phyloP scores from a whole-genome alignment of 2,329 filamentous ascomycete species.

The Exophiala aquamarina region DNA sequence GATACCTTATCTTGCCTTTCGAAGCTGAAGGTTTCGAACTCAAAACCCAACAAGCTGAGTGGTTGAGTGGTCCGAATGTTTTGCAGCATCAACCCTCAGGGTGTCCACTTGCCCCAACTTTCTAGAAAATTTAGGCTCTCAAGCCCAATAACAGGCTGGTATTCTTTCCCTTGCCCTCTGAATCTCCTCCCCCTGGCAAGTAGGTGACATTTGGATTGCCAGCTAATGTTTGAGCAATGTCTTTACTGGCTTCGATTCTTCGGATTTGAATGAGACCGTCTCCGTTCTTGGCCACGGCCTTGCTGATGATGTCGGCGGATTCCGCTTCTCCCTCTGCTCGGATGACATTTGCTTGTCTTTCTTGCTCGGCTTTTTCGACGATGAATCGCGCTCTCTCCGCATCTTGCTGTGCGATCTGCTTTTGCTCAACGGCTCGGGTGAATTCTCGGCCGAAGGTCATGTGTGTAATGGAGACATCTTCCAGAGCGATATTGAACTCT shows the following conservation, averaged over 20 bases:
- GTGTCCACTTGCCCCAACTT: too few relatives aligned
- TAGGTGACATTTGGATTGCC: constrained; percentile 95
- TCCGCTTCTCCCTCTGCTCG: constrained; percentile 97
- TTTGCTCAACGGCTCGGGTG: constrained; percentile 98
- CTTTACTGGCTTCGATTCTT: constrained; percentile 93
- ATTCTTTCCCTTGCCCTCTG: constrained; percentile 60
- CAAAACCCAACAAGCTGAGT: too few relatives aligned
- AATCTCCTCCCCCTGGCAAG: constrained; percentile 68
- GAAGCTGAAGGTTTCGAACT: too few relatives aligned
- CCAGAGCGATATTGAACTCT: constrained; percentile 98
- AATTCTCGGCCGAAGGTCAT: constrained; percentile 99
- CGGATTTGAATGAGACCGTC: constrained; percentile 94
- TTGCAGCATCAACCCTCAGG: too few relatives aligned
- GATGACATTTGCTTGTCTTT: constrained; percentile 97
- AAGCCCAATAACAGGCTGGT: constrained; percentile 7
- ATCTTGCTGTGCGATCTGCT: constrained; percentile 99
- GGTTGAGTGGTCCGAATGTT: too few relatives aligned
- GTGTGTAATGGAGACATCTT: constrained; percentile 98
- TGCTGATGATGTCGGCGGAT: constrained; percentile 91
- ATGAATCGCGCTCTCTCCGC: constrained; percentile 97
- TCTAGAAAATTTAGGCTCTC: too few relatives aligned
- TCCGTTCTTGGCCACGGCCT: constrained; percentile 87
- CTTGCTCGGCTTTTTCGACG: constrained; percentile 97
- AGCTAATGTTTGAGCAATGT: constrained; percentile 88
- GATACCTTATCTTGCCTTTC: too few relatives aligned